Evolutionary conservation across 768 basidiomycete species (phyloP).

Genomic region (Lepiota brunneoincarnata): DNA sequence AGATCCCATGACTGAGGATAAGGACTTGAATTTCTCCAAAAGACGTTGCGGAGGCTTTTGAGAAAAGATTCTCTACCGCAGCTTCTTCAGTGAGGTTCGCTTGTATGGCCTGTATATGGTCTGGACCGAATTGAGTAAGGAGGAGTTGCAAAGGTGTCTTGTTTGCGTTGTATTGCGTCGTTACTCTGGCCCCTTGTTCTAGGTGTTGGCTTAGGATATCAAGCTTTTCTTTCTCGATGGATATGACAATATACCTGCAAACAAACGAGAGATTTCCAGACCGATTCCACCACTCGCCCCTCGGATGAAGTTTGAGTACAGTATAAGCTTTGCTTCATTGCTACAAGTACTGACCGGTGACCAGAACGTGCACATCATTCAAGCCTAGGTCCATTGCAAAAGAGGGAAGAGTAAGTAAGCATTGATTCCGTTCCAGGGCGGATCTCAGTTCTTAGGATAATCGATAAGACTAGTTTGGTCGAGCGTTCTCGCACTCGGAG

Average conservation of each 20-base stretch:
- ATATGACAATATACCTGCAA: conserved; percentile 53
- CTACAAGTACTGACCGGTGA: conserved; percentile 52
- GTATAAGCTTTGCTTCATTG: not conserved
- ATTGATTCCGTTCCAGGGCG: too few relatives aligned
- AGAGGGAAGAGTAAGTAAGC: too few relatives aligned
- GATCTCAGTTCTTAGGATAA: too few relatives aligned
- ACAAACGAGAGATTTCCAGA: conserved; percentile 54
- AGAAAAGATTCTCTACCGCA: conserved; percentile 51
- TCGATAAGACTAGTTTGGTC: too few relatives aligned
- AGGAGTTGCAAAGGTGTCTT: conserved; percentile 39
- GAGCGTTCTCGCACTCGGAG: too few relatives aligned
- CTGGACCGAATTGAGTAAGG: conserved; percentile 29
- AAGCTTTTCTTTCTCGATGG: not conserved
- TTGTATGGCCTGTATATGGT: conserved; percentile 37
- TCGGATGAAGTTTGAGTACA: conserved; percentile 18
- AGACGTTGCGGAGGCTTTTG: conserved; percentile 28
- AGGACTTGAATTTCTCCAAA: conserved; percentile 55
- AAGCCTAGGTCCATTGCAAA: conserved; percentile 51
- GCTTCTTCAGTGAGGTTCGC: conserved; percentile 60
- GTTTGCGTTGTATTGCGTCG: conserved; percentile 68
- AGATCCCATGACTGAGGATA: conserved; percentile 62
- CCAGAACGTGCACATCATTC: conserved; percentile 59
- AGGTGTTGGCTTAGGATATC: conserved; percentile 6
- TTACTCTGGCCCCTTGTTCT: conserved; percentile 73
- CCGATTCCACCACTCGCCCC: conserved; percentile 81